These are phyloP conservation scores for Colletotrichum shisoi DNA, from an alignment of 2,329 filamentous ascomycete genomes.

Conservation along the genomic window DNA sequence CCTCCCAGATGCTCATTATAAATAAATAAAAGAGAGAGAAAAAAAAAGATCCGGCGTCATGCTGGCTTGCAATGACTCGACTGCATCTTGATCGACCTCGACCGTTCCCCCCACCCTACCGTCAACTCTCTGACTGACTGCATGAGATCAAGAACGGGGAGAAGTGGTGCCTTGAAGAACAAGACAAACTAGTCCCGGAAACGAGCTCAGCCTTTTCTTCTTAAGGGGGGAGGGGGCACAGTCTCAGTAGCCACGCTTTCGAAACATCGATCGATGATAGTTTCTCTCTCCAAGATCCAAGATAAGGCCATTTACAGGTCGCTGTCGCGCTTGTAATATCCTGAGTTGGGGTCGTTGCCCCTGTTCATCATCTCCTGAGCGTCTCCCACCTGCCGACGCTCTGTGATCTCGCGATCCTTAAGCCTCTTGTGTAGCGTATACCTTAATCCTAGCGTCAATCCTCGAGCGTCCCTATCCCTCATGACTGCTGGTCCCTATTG, in stretches of 20 bases:
- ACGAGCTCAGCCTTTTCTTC: background rate
- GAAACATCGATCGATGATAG: constrained; percentile 18
- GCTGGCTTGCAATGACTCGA: constrained; percentile 17
- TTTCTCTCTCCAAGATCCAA: constrained; percentile 2
- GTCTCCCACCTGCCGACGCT: constrained; percentile 90
- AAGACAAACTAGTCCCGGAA: background rate
- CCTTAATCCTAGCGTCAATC: constrained; percentile 69
- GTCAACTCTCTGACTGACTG: background rate
- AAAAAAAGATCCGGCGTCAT: constrained; percentile 6
- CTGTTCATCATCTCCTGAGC: constrained; percentile 77
- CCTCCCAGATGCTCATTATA: background rate
- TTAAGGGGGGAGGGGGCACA: background rate
- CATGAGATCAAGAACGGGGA: background rate
- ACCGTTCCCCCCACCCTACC: background rate
- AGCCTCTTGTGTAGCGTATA: constrained; percentile 72
- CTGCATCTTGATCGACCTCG: background rate
- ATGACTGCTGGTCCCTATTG: constrained; percentile 94
- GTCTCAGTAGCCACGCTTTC: background rate
- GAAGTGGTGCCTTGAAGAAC: too few species aligned
- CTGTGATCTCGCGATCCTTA: constrained; percentile 77
- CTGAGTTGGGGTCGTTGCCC: constrained; percentile 43
- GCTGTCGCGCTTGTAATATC: constrained; percentile 46
- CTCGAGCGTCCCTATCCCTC: constrained; percentile 73
- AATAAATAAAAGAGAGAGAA: background rate
- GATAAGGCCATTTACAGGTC: constrained; percentile 45